These are phyloP conservation scores for Ophiocordyceps polyrhachis-furcata DNA, from an alignment of 2,329 filamentous ascomycete genomes.

Conservation along the genomic window DNA sequence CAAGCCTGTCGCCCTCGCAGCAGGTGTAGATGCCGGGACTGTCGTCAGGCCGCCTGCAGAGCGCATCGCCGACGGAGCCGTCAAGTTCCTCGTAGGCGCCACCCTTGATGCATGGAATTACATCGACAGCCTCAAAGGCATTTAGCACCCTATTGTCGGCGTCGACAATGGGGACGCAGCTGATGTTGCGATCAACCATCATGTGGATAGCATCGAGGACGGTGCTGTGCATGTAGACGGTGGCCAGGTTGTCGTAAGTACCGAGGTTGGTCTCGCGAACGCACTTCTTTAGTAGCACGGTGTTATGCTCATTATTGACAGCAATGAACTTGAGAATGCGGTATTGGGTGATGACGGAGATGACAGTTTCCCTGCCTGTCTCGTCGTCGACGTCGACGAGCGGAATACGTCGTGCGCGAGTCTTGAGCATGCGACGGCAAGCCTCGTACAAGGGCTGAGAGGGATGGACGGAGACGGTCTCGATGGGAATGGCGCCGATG, in stretches of 20 bases:
- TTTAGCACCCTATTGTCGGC: conserved; percentile 63
- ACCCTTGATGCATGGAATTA: conserved; percentile 88
- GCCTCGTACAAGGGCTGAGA: conserved; percentile 85
- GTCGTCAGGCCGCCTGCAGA: conserved; percentile 73
- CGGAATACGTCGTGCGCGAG: conserved; percentile 80
- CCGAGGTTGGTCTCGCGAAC: conserved; percentile 71
- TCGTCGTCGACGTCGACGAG: conserved; percentile 89
- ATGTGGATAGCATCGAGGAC: conserved; percentile 90
- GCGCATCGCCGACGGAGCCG: conserved; percentile 69
- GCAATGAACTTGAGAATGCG: conserved; percentile 97
- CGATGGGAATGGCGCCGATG: conserved; percentile 75
- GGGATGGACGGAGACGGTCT: conserved; percentile 91
- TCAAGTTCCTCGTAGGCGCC: conserved; percentile 82
- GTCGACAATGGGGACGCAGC: conserved; percentile 84
- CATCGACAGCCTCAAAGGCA: conserved; percentile 94
- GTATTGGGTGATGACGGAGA: conserved; percentile 96
- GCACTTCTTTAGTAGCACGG: conserved; percentile 72
- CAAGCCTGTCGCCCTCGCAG: conserved; percentile 73
- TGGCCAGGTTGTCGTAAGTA: conserved; percentile 64
- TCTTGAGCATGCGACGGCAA: conserved; percentile 83
- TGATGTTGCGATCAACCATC: conserved; percentile 86
- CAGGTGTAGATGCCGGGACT: conserved; percentile 97
- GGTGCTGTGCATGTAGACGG: conserved; percentile 71
- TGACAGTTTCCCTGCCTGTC: conserved; percentile 77
- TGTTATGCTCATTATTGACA: conserved; percentile 74